Evolutionary conservation across 106 monocot species (phyloP), one percentile per base, ranked within the genome.

Genomic region (Acanthochlamys bracteata): DNA sequence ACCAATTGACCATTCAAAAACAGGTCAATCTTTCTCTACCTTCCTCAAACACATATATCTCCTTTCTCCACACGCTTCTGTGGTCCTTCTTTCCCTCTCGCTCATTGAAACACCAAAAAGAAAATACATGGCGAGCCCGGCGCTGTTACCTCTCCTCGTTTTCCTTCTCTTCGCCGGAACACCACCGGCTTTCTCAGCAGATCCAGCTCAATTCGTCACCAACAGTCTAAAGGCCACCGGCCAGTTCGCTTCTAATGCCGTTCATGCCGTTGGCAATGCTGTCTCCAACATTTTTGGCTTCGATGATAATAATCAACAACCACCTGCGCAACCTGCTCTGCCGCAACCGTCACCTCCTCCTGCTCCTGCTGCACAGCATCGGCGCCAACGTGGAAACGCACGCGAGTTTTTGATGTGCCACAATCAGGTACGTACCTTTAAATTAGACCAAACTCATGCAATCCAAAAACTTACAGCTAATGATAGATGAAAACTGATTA

Each of bases 361-460:
- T 20, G 25, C 66, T 23, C 45, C 19, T 20, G 20, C 20, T 41
- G 46, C 41, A 42, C 49, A 6, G 23, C 25, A 16, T 24, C 24
- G 54, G 45, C 60, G 22, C 3, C 0, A 49, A 9, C 49, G 49
- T 10, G 17, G 0, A 7, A 68, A 55, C 54, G 53, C 69, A 0
- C 59, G 58, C 10, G 70, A 70, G 51, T 83, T 83, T 71, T 42
- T 83, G 11, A 1, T 25, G 0, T 53, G 58, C 14, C 80, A 80
- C 66, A 80, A 80, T 62, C 8, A 19, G 1, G 62, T 49, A 49
- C 49, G 33, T 33, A 6, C 33, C 33, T 33, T 33, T 1, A 33
- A 33, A 33, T n/a, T n/a, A n/a, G n/a, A n/a, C n/a, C n/a, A n/a
- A n/a, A n/a, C n/a, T 6, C 33, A 33, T 33, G 1, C 1, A 33